Evolutionary conservation across 2,329 filamentous ascomycete genomes (phyloP).

Genomic region (Trichoderma sp.): DNA sequence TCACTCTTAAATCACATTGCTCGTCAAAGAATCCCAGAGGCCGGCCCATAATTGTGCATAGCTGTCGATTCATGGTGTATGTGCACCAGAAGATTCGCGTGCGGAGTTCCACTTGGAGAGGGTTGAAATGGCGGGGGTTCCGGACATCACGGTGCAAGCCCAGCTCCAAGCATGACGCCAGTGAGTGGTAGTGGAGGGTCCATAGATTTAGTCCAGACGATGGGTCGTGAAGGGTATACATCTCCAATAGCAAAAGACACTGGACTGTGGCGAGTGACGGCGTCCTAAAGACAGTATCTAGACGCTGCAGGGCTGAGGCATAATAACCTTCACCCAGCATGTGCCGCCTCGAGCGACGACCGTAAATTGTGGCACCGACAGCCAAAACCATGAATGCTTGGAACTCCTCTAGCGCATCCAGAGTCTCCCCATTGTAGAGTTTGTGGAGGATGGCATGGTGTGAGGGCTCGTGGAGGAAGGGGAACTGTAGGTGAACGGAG

Average conservation of each 20-base stretch:
- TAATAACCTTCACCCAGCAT: constrained; percentile 27
- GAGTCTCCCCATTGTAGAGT: constrained; percentile 34
- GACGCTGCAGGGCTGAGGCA: constrained; percentile 43
- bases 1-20: constrained; percentile 47
- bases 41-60: constrained; percentile 56
- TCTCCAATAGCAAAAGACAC: constrained; percentile 44
- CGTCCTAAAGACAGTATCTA: constrained; percentile 47
- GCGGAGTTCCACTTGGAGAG: constrained; percentile 53
- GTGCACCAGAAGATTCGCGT: constrained; percentile 56
- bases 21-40: constrained; percentile 56
- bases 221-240: constrained; percentile 52
- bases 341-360: constrained; percentile 24
- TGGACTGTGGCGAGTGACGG: constrained; percentile 50
- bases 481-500: constrained; percentile 47
- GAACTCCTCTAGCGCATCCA: constrained; percentile 38
- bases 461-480: constrained; percentile 46
- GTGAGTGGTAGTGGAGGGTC: constrained; percentile 56
- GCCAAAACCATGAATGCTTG: constrained; percentile 55
- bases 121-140: constrained; percentile 41
- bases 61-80: constrained; percentile 49
- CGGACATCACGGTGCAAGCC: constrained; percentile 51
- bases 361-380: constrained; percentile 46
- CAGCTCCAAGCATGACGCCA: constrained; percentile 50
- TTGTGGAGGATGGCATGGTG: constrained; percentile 41
- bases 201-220: constrained; percentile 50